Evolutionary conservation across 192 early-diverging fungal species (phyloP), one percentile per base, ranked within the genome.

Genomic region (Linnemannia elongata): DNA sequence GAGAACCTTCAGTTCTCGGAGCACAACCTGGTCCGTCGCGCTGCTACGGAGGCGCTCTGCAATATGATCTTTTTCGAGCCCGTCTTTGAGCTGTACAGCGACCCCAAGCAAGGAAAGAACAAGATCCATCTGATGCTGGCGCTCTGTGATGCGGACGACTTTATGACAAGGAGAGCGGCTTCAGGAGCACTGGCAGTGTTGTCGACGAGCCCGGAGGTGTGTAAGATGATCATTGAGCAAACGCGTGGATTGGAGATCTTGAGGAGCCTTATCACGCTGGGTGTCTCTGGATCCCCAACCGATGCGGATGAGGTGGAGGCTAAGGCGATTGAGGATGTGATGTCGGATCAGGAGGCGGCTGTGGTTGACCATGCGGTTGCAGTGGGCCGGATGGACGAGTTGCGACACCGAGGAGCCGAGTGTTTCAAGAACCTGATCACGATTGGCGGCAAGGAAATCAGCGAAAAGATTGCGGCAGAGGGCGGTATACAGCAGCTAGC

Each of bases 31-130:
- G 91, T 99, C 15, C 93, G 94, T 33, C 90, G 97, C 3, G 97
- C 97, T 1, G 96, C 97, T 1, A 97, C 97, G 0, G 98, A 99
- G 85, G 90, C 94, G 1, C 76, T 98, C 1, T 99, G 98, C 85
- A 99, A 99, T 86, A 94, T 98, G 96, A 95, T 98, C 60, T 96
- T 95, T 86, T 92, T 94, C 75, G 92, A 92, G 27, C 88, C 87
- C 0, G 97, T 99, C 9, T 98, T 96, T 92, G 94, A 94, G 63
- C 74, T 89, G 1, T 99, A 96, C 76, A 94, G 91, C 42, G 88
- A 91, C 18, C 88, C 90, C 33, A 72, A 87, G 71, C 81, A 71
- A 35, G 75, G 91, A 35, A 89, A 88, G 44, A 91, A 92, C 42
- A 90, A 91, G 42, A 89, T 98, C 54, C 94, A 96, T 72, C 88